phyloP scores from a whole-genome alignment of 2,329 filamentous ascomycete genomes.

The Fusarium metavorans region DNA sequence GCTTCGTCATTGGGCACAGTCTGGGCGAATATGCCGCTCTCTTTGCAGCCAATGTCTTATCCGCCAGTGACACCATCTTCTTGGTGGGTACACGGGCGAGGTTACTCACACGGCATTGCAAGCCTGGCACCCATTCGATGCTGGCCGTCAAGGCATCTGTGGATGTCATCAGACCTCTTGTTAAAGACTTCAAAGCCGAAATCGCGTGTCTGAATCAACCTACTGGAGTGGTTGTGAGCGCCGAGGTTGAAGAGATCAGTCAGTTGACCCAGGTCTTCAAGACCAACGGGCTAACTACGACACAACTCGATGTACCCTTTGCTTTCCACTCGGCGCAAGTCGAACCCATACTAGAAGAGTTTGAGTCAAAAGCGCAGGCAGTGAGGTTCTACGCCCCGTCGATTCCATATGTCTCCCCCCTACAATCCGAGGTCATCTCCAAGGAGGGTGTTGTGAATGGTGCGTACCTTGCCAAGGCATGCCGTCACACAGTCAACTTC shows the following conservation, averaged over 20 bases:
- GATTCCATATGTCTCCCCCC: slow-evolving; percentile 75
- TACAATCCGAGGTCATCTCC: slow-evolving; percentile 66
- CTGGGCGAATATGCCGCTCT: slow-evolving; percentile 74
- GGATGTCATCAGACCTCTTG: slow-evolving; percentile 7
- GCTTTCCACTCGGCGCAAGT: slow-evolving; percentile 68
- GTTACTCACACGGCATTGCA: slow-evolving; percentile 67
- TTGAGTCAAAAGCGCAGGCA: slow-evolving; percentile 60
- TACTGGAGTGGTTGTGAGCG: slow-evolving; percentile 78
- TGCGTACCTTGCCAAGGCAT: slow-evolving; percentile 70
- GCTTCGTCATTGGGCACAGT: slow-evolving; percentile 61
- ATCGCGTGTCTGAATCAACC: slow-evolving; percentile 82
- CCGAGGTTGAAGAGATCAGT: slow-evolving; percentile 55
- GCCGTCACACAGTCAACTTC: slow-evolving; percentile 76
- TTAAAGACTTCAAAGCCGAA: slow-evolving; percentile 57
- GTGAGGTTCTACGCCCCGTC: slow-evolving; percentile 54
- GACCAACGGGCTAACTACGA: slow-evolving; percentile 56
- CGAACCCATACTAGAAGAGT: slow-evolving; percentile 67
- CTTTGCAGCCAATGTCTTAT: slow-evolving; percentile 69
- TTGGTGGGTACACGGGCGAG: slow-evolving; percentile 70
- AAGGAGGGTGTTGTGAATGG: slow-evolving; percentile 61
- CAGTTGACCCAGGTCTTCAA: slow-evolving; percentile 54
- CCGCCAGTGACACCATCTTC: slow-evolving; percentile 69
- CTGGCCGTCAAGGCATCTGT: slow-evolving; percentile 30
- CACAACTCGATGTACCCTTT: slow-evolving; percentile 62
- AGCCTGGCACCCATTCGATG: slow-evolving; percentile 31